Evolutionary conservation across 129 eudicot genomes (phyloP).

Genomic region (Escallonia herrerae): DNA sequence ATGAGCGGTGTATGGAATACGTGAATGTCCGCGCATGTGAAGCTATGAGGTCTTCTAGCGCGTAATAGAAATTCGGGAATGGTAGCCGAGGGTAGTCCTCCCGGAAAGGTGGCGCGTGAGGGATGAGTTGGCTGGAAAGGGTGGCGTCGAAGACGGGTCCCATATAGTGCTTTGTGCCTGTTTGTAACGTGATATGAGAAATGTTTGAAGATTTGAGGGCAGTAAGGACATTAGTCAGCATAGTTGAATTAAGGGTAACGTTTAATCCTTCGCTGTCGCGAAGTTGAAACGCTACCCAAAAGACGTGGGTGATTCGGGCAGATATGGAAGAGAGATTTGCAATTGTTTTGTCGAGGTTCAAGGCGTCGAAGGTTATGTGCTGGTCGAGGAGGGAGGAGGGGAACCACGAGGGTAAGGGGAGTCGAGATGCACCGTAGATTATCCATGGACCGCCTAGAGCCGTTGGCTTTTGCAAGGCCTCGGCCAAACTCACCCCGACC

Average conservation of each 20-base stretch:
- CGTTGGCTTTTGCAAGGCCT: constrained; percentile 9
- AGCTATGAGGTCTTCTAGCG: constrained; percentile 13
- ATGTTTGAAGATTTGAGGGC: not conserved
- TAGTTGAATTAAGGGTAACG: constrained; percentile 4
- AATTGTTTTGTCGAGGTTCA: not conserved
- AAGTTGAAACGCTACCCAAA: constrained; percentile 19
- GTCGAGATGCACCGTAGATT: constrained; percentile 13
- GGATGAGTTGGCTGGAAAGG: not conserved
- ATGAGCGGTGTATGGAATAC: constrained; percentile 15
- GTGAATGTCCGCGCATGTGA: constrained; percentile 6
- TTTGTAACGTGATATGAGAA: constrained; percentile 17
- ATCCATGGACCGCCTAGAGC: constrained; percentile 24
- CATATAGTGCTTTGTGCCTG: constrained; percentile 15
- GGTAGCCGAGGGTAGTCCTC: constrained; percentile 15
- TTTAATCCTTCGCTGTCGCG: constrained; percentile 5
- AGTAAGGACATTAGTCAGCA: constrained; percentile 18
- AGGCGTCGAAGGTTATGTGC: constrained; percentile 8
- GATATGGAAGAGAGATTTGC: constrained; percentile 10
- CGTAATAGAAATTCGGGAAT: constrained; percentile 15
- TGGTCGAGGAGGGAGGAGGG: constrained; percentile 14
- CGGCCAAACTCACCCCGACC: constrained; percentile 18
- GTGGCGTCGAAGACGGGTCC: constrained; percentile 9
- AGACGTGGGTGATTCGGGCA: constrained; percentile 14
- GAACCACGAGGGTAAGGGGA: constrained; percentile 12
- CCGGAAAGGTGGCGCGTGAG: constrained; percentile 15